A percentile compares a stretch with the other conserved stretches of the same genome.
These are phyloP conservation scores for Lactarius psammicola DNA, from an alignment of 768 basidiomycete species.

Conservation along the genomic window DNA sequence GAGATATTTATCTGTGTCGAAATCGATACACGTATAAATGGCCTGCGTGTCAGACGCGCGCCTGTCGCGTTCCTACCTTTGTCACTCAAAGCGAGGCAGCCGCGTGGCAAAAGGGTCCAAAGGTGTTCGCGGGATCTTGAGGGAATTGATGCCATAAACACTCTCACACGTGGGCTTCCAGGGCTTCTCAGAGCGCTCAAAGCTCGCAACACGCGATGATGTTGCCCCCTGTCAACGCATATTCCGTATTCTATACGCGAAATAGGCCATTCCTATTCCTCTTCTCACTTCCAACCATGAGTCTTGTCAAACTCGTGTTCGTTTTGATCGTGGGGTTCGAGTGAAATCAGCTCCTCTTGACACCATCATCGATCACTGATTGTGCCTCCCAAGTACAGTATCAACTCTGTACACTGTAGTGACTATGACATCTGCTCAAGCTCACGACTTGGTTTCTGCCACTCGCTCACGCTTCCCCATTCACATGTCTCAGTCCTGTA, in stretches of 20 bases:
- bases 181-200: not conserved
- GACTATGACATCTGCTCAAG: not conserved
- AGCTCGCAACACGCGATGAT: conserved; percentile 6
- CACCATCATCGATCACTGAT: conserved; percentile 18
- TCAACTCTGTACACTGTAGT: not conserved
- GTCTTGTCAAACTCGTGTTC: too few relatives aligned
- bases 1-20: conserved; percentile 11
- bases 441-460: too few relatives aligned
- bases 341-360: not conserved
- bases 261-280: not conserved
- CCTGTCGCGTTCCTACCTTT: conserved; percentile 7
- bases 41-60: conserved; percentile 9
- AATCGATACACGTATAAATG: conserved; percentile 1
- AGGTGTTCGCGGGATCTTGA: conserved; percentile 1
- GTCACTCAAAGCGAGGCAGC: conserved; percentile 20
- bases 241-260: conserved; percentile 3
- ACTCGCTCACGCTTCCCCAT: too few relatives aligned
- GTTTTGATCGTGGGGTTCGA: too few relatives aligned
- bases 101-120: conserved; percentile 10
- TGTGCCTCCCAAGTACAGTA: not conserved
- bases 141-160: conserved; percentile 8
- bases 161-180: not conserved
- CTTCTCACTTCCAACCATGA: not conserved
- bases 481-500: too few relatives aligned
- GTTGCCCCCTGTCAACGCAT: conserved; percentile 2